Base-by-base conservation (phyloP, 306 rosid species). In the Mucuna pruriens region DNA sequence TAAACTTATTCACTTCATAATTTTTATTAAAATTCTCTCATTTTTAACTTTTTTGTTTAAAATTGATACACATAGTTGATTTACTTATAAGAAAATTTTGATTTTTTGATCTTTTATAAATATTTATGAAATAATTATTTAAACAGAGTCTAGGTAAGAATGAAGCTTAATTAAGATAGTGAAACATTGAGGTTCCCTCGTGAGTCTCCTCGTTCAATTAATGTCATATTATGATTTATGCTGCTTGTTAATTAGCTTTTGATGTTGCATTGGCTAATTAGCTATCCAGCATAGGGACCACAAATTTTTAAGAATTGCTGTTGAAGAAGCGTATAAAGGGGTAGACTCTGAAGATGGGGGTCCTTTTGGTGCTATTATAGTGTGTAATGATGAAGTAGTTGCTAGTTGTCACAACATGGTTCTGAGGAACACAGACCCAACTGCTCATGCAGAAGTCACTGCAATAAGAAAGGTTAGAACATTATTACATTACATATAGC, bases 391-490 rank as follows among this genome's bases (percentile, higher is more conserved):
- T 74, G 97, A 93, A 85, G 84, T 93, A 61, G 87, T 95, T 60
- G 95, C 86, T 38, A 88, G 94, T 72, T 90, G 87, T 79, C 99
- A 93, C 88, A 93, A 93, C 89, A 81, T 93, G 99, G 98, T 92
- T 70, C 82, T 89, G 4, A 90, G 70, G 49, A 72, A 90, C 87
- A 95, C 87, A 5, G 98, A 95, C 61, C 99, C 99, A 5, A 91
- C 99, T 42, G 98, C 99, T 46, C 99, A 95, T 82, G 97, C 99
- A 0, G 97, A 95, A 83, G 99, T 95, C 33, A 91, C 97, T 33
- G 99, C 94, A 19, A 88, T 95, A 83, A 90, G 99, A 88, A 95
- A 95, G 97, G 99, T 95, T 83, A 46, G 93, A 70, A 60, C 36
- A 36, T 64, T 66, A 49, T 15, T 66, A 60, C 36, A 36, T 64